Evolutionary conservation across 169 alveolate genomes (phyloP).

Genomic region (Theileria orientalis): DNA sequence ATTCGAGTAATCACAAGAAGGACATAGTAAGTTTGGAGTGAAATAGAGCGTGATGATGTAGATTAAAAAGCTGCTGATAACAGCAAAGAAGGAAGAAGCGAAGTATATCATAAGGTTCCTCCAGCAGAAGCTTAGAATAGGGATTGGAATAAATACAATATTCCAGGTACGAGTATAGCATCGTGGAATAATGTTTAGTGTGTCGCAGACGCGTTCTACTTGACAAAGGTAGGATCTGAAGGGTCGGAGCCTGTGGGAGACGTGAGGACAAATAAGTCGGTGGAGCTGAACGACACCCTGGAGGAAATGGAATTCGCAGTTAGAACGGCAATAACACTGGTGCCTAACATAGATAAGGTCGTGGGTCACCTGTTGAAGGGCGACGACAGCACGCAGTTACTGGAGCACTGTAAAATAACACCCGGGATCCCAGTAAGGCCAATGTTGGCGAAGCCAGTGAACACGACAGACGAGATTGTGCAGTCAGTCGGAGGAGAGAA

Average conservation of each 20-base stretch:
- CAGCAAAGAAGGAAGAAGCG: slow-evolving; percentile 90
- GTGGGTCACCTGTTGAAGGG: slow-evolving; percentile 83
- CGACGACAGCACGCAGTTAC: slow-evolving; percentile 73
- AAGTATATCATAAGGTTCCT: slow-evolving; percentile 93
- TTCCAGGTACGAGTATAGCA: slow-evolving; percentile 77
- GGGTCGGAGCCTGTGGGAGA: slow-evolving; percentile 62
- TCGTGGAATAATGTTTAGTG: slow-evolving; percentile 16
- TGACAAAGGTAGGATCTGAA: slow-evolving; percentile 44
- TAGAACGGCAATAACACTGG: slow-evolving; percentile 87
- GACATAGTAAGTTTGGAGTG: slow-evolving; percentile 50
- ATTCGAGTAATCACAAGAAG: slow-evolving; percentile 70
- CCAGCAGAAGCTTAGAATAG: slow-evolving; percentile 93
- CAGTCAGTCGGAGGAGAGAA: slow-evolving; percentile 75
- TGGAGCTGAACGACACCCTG: slow-evolving; percentile 42
- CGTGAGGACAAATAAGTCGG: slow-evolving; percentile 32
- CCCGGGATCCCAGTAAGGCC: slow-evolving; percentile 98
- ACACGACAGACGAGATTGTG: slow-evolving; percentile 80
- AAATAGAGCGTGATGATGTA: slow-evolving; percentile 55
- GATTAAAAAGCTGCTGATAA: slow-evolving; percentile 85
- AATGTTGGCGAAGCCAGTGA: slow-evolving; percentile 98
- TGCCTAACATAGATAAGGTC: slow-evolving; percentile 90
- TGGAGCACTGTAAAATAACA: slow-evolving; percentile 86
- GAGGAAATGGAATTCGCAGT: slow-evolving; percentile 84
- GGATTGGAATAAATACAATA: slow-evolving; percentile 93
- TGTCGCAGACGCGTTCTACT: slow-evolving; percentile 59